Base-by-base conservation (phyloP, 1,284 basidiomycete species). In the Pyrrhoderma lamaoense region DNA sequence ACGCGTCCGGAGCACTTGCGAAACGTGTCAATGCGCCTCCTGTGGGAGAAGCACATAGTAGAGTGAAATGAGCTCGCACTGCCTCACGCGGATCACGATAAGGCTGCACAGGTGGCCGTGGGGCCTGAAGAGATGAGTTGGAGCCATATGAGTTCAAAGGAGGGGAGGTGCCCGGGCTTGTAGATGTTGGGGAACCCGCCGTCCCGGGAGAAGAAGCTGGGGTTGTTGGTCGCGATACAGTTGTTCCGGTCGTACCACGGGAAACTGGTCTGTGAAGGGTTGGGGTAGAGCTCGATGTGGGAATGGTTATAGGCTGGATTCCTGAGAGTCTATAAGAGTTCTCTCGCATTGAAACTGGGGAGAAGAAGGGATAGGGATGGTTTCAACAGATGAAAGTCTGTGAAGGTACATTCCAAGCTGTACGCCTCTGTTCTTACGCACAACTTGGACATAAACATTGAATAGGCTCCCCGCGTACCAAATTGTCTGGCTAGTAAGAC, bases 341-440 rank as follows among this genome's bases (percentile, higher is more conserved):
- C 51, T 21, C 9, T 11, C 13, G 9, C 21, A 39, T 8, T 14
- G 37, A n/a, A 4, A 22, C n/a, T n/a, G 21, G 9, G 54, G 54
- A 16, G 54, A 38, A 14, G 45, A 49, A 19, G 54, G 50, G 11
- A 39, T 19, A 14, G 54, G 54, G 14, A 55, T 46, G 18, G 46
- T 37, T 42, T 88, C 89, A 39, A 85, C 75, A 53, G 72, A 79
- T 31, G 82, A 86, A 65, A 94, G 91, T 8, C 93, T 76, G 62
- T 94, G 91, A 2, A 97, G 74, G 61, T 96, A 97, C 45, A 96
- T 82, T 1, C 93, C 93, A 0, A 96, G 74, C 64, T 96, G 92
- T 1, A 79, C 59, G 11, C 54, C 54, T 25, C 48, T 52, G 27
- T 31, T 31, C 70, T 85, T 85, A 55, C 80, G 75, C 40, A 86